Evolutionary conservation across 352 stramenopile species (phyloP), one percentile per base, ranked within the genome.

Genomic region (Phytophthora sojae): DNA sequence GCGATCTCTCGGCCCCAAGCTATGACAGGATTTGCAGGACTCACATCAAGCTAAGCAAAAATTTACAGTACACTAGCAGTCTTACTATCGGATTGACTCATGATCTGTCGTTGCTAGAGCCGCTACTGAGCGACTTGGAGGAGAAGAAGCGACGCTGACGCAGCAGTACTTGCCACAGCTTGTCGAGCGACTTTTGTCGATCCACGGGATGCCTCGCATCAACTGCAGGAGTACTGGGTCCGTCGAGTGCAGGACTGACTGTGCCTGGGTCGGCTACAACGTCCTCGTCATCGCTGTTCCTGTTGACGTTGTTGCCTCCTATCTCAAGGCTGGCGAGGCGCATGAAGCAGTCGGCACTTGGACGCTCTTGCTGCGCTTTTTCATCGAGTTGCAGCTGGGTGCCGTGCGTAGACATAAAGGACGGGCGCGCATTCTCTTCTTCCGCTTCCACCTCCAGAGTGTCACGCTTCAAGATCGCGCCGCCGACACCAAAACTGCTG

Each of bases 331-430:
- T 91, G 29, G 89, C 89, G 23, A 94, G 76, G 15, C 88, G 82
- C 85, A 96, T 96, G 73, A 83, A 96, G 15, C 79, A 81, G 49
- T 96, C 89, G 11, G 86, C 82, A 53, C 83, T 96, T 8, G 79
- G 82, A 14, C 73, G 73, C 37, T 75, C 69, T 32, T 79, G 72
- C 29, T 80, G 76, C 29, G 42, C 63, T 71, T 83, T 73, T 19
- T 83, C 76, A 1, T 80, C 69, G 30, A 81, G 12, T 11, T 77
- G 29, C 11, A 79, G 65, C 21, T 75, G 73, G 19, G 80, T 82
- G 49, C 86, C 84, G 39, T 92, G 81, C 3, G 85, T 95, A 4
- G 89, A 96, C 35, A 96, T 67, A 30, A 90, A 93, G 4, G 89
- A 96, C 51, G 84, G 77, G 8, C 87, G 89, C 5, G 85, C 81